These are phyloP conservation scores for Ailanthus altissimus DNA, from an alignment of 345 rosid genomes.

Conservation along the genomic window DNA sequence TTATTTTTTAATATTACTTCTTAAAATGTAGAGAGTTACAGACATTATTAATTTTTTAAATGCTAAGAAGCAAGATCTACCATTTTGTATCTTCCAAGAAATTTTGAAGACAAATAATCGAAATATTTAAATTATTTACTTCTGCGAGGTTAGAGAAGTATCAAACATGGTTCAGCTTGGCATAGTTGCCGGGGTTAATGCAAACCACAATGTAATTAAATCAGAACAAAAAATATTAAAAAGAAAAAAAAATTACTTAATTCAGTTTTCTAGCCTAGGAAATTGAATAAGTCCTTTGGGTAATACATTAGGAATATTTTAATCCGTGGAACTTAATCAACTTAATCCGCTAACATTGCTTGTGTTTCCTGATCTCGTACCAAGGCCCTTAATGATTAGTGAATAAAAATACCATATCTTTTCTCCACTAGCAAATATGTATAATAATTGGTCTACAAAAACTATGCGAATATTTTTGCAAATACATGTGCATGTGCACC, in stretches of 20 bases:
- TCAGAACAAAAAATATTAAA: neutral
- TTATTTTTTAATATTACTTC: too few relatives aligned
- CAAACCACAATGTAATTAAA: neutral
- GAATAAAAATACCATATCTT: constrained; percentile 10
- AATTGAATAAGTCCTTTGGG: neutral
- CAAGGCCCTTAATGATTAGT: constrained; percentile 33
- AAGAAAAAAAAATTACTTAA: too few relatives aligned
- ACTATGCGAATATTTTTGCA: constrained; percentile 19
- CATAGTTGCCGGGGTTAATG: neutral
- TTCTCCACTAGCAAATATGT: constrained; percentile 8
- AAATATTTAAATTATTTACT: too few relatives aligned
- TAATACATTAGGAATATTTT: neutral
- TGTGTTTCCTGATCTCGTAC: constrained; percentile 36
- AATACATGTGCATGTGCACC: constrained; percentile 24
- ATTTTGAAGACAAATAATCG: too few relatives aligned
- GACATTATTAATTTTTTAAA: too few relatives aligned
- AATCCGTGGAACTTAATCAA: neutral
- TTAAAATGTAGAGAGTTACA: too few relatives aligned
- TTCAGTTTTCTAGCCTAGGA: neutral
- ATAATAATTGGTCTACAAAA: neutral
- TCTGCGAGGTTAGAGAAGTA: too few relatives aligned
- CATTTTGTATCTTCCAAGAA: too few relatives aligned
- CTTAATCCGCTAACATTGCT: constrained; percentile 4
- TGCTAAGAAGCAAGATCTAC: too few relatives aligned
- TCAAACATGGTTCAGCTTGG: neutral